Conservation (phyloP, 2,329 filamentous ascomycete species). For the Ceratocystis variospora region DNA sequence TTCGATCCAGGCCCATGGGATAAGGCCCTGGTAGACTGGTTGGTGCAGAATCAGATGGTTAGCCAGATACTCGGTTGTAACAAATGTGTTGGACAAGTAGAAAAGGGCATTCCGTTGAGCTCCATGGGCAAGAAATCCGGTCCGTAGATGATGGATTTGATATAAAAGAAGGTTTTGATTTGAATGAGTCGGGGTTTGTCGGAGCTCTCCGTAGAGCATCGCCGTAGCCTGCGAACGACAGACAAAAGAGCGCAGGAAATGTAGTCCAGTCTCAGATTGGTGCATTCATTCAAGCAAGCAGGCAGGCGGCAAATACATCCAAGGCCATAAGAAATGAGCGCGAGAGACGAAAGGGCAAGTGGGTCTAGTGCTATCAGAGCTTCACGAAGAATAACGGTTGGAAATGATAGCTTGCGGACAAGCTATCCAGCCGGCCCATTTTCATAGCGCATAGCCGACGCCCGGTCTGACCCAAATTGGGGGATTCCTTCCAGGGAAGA, state of each 20-base stretch:
- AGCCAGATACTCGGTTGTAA: conserved; percentile 21
- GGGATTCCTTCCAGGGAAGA: not conserved
- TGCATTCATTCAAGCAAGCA: not conserved
- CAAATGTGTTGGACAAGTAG: not conserved
- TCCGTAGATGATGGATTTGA: not conserved
- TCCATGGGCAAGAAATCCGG: not conserved
- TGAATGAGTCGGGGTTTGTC: not conserved
- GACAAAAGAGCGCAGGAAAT: not conserved
- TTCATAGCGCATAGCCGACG: not conserved
- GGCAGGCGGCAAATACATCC: not conserved
- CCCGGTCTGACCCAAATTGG: not conserved
- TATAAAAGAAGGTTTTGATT: not conserved
- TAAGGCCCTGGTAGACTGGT: conserved; percentile 95
- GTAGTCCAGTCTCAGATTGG: not conserved
- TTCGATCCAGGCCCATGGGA: conserved; percentile 99
- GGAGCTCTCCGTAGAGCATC: too few relatives aligned
- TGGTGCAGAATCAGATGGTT: conserved; percentile 16
- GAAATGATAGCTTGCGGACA: not conserved
- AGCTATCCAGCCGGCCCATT: not conserved
- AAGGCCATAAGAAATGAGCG: not conserved
- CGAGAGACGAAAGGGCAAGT: not conserved
- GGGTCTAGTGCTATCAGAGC: not conserved
- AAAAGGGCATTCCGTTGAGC: not conserved
- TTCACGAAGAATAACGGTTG: not conserved
- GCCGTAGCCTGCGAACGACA: too few relatives aligned